A percentile compares a stretch with the other conserved stretches of the same genome.
These are phyloP conservation scores for Suhomyces kilbournensis DNA, from an alignment of 805 yeast species.

Conservation along the genomic window DNA sequence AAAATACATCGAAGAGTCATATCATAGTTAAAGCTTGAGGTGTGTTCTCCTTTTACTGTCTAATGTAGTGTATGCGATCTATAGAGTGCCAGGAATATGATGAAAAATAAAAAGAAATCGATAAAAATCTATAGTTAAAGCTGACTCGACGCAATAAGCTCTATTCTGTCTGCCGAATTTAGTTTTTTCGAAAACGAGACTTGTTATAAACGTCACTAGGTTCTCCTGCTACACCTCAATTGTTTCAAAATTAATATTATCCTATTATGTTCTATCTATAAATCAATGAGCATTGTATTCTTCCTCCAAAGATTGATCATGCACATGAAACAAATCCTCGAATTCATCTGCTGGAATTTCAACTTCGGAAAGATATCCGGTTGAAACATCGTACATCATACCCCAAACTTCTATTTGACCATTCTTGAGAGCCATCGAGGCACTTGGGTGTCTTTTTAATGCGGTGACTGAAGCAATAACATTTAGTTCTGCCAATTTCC, in stretches of 20 bases:
- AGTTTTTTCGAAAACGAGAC: background rate
- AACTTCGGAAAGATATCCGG: conserved; percentile 56
- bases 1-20: conserved; percentile 55
- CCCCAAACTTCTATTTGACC: conserved; percentile 79
- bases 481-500: conserved; percentile 70
- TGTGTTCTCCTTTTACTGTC: background rate
- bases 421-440: conserved; percentile 58
- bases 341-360: conserved; percentile 41
- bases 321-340: conserved; percentile 38
- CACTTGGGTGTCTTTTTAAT: conserved; percentile 62
- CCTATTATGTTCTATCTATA: background rate
- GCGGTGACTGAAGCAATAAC: conserved; percentile 69
- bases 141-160: background rate
- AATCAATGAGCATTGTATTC: conserved; percentile 21
- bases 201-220: background rate
- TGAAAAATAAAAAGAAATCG: background rate
- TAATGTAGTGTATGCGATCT: background rate
- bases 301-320: conserved; percentile 21
- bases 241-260: background rate
- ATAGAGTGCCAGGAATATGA: background rate
- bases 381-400: conserved; percentile 74
- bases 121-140: background rate
- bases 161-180: background rate
- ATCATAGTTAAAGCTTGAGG: background rate
- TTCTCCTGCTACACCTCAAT: background rate